Percentiles rank a stretch among this genome's conserved stretches.
Evolutionary conservation across 2,329 filamentous ascomycete species (phyloP).

Genomic region (Orbilia blumenaviensis): DNA sequence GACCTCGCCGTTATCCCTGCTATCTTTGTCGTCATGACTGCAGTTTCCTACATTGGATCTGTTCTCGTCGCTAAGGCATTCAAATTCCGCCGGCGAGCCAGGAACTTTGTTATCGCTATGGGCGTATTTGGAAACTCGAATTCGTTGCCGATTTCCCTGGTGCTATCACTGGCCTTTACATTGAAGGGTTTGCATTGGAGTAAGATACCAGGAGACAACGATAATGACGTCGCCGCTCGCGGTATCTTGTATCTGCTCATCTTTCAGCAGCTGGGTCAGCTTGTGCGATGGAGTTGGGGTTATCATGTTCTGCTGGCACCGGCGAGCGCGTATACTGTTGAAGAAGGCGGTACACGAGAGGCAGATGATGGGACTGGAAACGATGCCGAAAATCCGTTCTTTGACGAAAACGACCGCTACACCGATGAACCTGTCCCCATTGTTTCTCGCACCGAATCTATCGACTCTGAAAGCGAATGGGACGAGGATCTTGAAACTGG

Average conservation of each 20-base stretch:
- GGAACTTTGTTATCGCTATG: constrained; percentile 97
- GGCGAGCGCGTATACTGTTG: constrained; percentile 75
- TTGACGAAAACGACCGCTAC: constrained; percentile 59
- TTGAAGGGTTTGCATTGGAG: constrained; percentile 93
- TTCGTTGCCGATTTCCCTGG: constrained; percentile 93
- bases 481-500: constrained; percentile 60
- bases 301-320: constrained; percentile 94
- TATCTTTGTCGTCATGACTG: constrained; percentile 88
- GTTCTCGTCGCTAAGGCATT: constrained; percentile 76
- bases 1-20: constrained; percentile 94
- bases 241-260: constrained; percentile 96
- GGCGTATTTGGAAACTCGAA: constrained; percentile 94
- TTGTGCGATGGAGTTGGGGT: constrained; percentile 97
- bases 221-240: constrained; percentile 90
- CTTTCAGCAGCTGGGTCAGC: constrained; percentile 95
- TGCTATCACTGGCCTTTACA: constrained; percentile 91
- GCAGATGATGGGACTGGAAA: constrained; percentile 63
- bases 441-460: constrained; percentile 63
- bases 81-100: constrained; percentile 81
- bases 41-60: constrained; percentile 83
- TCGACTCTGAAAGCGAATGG: constrained; percentile 63
- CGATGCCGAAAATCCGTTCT: constrained; percentile 66
- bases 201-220: constrained; percentile 87
- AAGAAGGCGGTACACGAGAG: constrained; percentile 61
- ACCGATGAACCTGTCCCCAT: constrained; percentile 62